Base-by-base conservation (phyloP, 441 rosid genomes). In the Theobroma grandiflorum region DNA sequence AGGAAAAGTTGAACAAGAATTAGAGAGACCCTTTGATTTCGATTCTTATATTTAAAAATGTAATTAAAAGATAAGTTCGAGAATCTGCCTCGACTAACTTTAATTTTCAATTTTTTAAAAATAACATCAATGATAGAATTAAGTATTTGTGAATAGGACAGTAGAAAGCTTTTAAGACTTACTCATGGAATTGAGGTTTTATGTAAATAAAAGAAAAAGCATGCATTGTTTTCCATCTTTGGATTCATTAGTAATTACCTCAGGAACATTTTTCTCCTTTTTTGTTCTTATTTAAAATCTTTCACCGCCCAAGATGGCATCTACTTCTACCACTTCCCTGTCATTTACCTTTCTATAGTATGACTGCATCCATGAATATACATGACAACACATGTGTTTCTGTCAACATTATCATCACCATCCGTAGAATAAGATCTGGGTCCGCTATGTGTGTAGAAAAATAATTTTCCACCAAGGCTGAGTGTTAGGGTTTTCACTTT, bases 401-500 rank as follows among this genome's bases (percentile, higher is more conserved):
- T 22, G 64, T 73, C 49, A 45, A 6, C 42, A 40, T 40, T 9
- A 43, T 43, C 76, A 37, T 38, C 3, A 37, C 5, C 73, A 63
- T 77, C 61, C 31, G 20, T 2, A 47, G 75, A 73, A 55, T 55
- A 53, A 42, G 47, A 58, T 75, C 76, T 31, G 68, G 78, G 68
- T 45, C 78, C 68, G 52, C 20, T 43, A 9, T 75, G 69, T 45
- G 61, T 22, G 50, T 37, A 15, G 63, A 53, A 53, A 42, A 73
- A 38, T 38, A 20, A 16, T 9, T 73, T 73, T 57, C 52, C 65
- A 38, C 63, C 49, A 20, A 55, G 59, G 53, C 58, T 64, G 76
- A 40, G 64, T 57, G 75, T 62, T 73, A 83, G 77, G 74, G 74
- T 80, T 80, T 22, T 49, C 70, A 63, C 72, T 73, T 80, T 79